Conservation (phyloP, 257 asterid species). For the Solanum sejunctum region DNA sequence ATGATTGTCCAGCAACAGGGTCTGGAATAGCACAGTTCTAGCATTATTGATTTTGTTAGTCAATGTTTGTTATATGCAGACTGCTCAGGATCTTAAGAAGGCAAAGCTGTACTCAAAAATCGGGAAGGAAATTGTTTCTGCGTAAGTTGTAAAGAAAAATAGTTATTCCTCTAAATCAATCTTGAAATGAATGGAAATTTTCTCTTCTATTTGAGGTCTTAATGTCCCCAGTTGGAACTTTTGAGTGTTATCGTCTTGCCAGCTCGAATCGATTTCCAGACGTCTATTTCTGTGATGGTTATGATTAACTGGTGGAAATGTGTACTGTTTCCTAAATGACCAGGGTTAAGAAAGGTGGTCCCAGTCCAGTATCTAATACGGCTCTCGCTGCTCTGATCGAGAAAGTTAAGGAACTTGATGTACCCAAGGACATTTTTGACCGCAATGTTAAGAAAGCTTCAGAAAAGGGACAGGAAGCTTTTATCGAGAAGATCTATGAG, state of each 20-base stretch:
- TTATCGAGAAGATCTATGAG: slow-evolving; percentile 79
- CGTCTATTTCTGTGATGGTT: background rate
- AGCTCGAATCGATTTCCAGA: background rate
- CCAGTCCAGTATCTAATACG: slow-evolving; percentile 60
- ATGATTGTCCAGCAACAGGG: background rate
- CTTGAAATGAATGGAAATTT: background rate
- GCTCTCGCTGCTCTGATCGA: slow-evolving; percentile 70
- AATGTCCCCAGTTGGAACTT: background rate
- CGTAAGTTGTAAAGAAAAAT: slow-evolving; percentile 38
- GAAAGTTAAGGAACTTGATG: slow-evolving; percentile 86
- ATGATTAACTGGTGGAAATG: background rate
- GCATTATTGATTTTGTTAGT: background rate
- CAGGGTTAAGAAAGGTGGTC: slow-evolving; percentile 86
- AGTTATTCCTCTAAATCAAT: background rate
- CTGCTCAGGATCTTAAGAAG: slow-evolving; percentile 75
- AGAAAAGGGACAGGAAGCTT: slow-evolving; percentile 87
- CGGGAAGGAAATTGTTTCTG: slow-evolving; percentile 92
- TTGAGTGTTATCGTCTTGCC: background rate
- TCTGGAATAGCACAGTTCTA: background rate
- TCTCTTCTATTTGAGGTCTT: background rate
- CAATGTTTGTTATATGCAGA: slow-evolving; percentile 32
- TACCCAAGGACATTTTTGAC: slow-evolving; percentile 76
- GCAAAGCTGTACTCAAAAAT: slow-evolving; percentile 59
- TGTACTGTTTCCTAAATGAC: slow-evolving; percentile 3
- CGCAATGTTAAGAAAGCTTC: slow-evolving; percentile 86